Evolutionary conservation across 768 basidiomycete species (phyloP), one percentile per base, ranked within the genome.

Genomic region (Crepidotus variabilis): DNA sequence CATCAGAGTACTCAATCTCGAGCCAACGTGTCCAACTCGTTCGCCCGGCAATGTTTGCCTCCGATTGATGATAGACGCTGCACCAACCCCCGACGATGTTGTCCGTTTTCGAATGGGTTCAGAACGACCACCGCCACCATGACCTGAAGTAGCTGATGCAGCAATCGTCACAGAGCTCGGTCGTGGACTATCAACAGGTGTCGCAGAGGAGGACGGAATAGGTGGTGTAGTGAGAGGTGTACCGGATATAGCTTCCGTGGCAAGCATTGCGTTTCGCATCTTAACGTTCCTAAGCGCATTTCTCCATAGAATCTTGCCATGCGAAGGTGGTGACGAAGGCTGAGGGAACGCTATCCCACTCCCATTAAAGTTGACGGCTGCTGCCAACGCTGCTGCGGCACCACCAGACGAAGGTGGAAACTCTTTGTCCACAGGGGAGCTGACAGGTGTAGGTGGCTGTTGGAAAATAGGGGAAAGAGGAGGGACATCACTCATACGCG

Each of bases 1-100:
- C n/a, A 78, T 72, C 47, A 89, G 68, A 6, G 69, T 68, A 21
- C 81, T 74, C 4, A 88, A 71, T n/a, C 86, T 78, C 16, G 86
- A 83, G 18, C 75, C 72, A n/a, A 57, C 60, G 61, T 14, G 69
- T 33, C 43, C 60, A 64, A 35, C 73, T 71, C 13, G 73, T 70
- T 16, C 63, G 39, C 60, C 57, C 18, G 57, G 55, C 47, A 43
- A 43, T 1, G 57, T 58, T 36, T 58, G 58, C 43, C 51, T 60
- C 16, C 54, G 57, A 47, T 59, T 61, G 1, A 57, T 54, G 13
- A 45, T 20, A 10, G 55, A 53, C 23, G 36, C 47, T 28, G 16
- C 47, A 34, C 50, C 52, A 11, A 61, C 20, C 6, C 55, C 58
- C 3, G 68, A 69, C 0, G 65, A 66, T 10, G 57, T 53, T 24